Base-by-base conservation (phyloP, 306 rosid genomes). In the Quercus bicolor region DNA sequence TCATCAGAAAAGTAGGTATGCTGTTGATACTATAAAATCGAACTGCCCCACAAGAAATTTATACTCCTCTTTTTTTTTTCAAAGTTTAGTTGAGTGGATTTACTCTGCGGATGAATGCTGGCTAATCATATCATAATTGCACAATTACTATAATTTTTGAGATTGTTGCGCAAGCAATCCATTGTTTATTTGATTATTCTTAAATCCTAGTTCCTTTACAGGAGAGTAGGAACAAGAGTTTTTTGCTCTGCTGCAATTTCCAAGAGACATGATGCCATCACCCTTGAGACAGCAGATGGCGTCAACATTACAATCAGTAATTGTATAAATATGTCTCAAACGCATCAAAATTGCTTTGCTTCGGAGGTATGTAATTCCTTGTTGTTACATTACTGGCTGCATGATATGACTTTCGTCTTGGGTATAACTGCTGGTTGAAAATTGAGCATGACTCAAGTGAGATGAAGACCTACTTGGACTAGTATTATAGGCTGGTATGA, bases 211-310 rank as follows among this genome's bases (percentile, higher is more conserved):
- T 45, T n/a, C 33, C 74, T 70, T 43, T 51, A 31, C 86, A 87
- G 88, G 72, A 53, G 81, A 78, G 31, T 68, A 71, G 88, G 74
- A 52, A 37, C 55, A 16, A 80, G 84, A 85, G 66, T 37, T 24
- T 82, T 80, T 78, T n/a, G 21, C 54, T 87, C 91, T 33, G 77
- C 88, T 74, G 78, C 73, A n/a, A 77, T 87, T 80, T 70, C 82
- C 23, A 80, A 66, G 75, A 83, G 91, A 80, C 82, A 87, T 34
- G 54, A 76, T 34, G 59, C 87, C 69, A 85, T 77, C 19, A 71
- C 52, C 45, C 73, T 87, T 54, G 83, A 82, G 84, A 81, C 91
- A 59, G 20, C 3, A 52, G 91, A 87, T 78, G 91, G 85, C 68
- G 71, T 80, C 54, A 53, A 64, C 3, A 70, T 85, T 26, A 74